Evolutionary conservation across 495 filamentous ascomycete genomes (phyloP), one percentile per base, ranked within the genome.

Genomic region (Hamigera avellanea): DNA sequence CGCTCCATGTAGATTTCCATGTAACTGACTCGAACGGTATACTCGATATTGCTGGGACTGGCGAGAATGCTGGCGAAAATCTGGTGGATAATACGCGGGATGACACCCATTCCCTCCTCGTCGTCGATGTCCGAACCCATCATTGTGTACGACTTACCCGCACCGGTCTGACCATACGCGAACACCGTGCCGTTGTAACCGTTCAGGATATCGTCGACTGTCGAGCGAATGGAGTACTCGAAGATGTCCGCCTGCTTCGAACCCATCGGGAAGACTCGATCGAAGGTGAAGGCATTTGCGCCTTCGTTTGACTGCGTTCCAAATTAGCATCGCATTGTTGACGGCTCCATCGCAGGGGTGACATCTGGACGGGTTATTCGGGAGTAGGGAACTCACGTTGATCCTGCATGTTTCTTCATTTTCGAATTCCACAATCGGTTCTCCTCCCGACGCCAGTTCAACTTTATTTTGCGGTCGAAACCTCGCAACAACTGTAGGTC

Each of bases 1-100:
- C 81, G 78, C 62, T 98, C 91, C 91, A 98, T 98, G 64, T 98
- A 98, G 41, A 98, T 96, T 61, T 98, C 91, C 91, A 98, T 96
- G 59, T 98, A 98, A 53, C 87, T 94, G 40, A 98, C 91, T 33
- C 85, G 75, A 25, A 98, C 91, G 14, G 86, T 96, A 57, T 95
- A 98, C 58, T 98, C 91, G 54, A 98, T 95, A 45, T 86, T 95
- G 41, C 77, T 81, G 18, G 91, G 83, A 44, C 85, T 93, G 5
- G 81, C 75, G 47, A 94, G 60, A 50, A 98, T 96, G 52, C 84
- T 93, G 44, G 81, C 78, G 56, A 98, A 98, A 50, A 98, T 95
- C 59, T 98, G 91, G 59, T 95, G 86, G 45, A 96, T 84, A 45
- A 98, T 98, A 44, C 91, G 80, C 23, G 91, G 91, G 46, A 95